Percentiles rank a stretch among this genome's conserved stretches.
Conservation (phyloP, 768 basidiomycete species). For the Collybiopsis confluens region DNA sequence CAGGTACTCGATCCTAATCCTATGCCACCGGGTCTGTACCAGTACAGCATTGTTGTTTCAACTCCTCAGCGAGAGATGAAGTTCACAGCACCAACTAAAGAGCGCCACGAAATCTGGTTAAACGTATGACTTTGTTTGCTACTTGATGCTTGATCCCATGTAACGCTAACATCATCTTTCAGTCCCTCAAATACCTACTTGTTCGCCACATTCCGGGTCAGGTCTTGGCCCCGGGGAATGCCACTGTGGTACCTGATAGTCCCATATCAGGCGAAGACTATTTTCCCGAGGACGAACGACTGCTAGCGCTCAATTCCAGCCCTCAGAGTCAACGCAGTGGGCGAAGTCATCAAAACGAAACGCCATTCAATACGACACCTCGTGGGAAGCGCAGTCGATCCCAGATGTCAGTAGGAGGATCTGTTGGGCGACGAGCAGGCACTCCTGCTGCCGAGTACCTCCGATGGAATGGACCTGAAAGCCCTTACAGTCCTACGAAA, state of each 20-base stretch:
- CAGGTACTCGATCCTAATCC: slow-evolving; percentile 93
- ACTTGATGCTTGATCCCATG: too few species aligned
- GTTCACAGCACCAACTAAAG: slow-evolving; percentile 93
- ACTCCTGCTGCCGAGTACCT: slow-evolving; percentile 92
- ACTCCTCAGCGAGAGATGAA: slow-evolving; percentile 97
- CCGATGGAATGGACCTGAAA: slow-evolving; percentile 71
- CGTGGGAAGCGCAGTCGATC: slow-evolving; percentile 76
- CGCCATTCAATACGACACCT: slow-evolving; percentile 73
- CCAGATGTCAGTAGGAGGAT: slow-evolving; percentile 69
- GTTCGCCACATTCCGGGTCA: slow-evolving; percentile 53
- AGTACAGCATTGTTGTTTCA: slow-evolving; percentile 89
- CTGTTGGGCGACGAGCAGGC: slow-evolving; percentile 80
- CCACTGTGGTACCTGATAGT: slow-evolving; percentile 37
- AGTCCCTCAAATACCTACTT: slow-evolving; percentile 92
- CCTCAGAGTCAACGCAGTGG: slow-evolving; percentile 74
- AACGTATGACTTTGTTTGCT: slow-evolving; percentile 53
- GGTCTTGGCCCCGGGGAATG: slow-evolving; percentile 35
- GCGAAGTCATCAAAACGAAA: slow-evolving; percentile 53
- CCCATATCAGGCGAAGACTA: slow-evolving; percentile 45
- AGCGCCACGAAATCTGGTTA: slow-evolving; percentile 96
- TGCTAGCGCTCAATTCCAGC: slow-evolving; percentile 45
- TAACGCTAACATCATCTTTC: too few species aligned
- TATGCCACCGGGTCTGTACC: slow-evolving; percentile 90
- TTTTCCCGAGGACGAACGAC: slow-evolving; percentile 47
- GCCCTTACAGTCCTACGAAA: slow-evolving; percentile 70